Percentiles rank a stretch among this genome's conserved stretches.
phyloP scores from a whole-genome alignment of 257 asterid species.

The Solanum paucissectum region DNA sequence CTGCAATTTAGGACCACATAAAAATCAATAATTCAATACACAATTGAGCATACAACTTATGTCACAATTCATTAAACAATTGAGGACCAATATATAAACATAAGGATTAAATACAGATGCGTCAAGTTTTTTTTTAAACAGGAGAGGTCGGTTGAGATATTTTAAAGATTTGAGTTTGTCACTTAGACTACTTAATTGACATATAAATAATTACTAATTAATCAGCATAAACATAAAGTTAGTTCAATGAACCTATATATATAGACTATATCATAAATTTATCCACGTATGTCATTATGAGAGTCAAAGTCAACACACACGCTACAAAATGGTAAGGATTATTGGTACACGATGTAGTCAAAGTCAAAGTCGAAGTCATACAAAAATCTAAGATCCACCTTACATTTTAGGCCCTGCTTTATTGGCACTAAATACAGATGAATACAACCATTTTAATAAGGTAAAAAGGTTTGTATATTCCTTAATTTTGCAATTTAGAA shows the following conservation, averaged over 20 bases:
- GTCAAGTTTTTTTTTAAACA: neutral
- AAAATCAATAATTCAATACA: neutral
- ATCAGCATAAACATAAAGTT: neutral
- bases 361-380: neutral
- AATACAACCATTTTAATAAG: neutral
- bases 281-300: neutral
- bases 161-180: neutral
- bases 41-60: neutral
- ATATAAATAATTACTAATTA: neutral
- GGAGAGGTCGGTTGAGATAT: neutral
- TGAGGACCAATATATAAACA: neutral
- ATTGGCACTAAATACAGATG: neutral
- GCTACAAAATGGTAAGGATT: neutral
- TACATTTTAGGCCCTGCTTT: neutral
- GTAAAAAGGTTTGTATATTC: neutral
- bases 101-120: neutral
- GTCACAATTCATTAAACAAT: neutral
- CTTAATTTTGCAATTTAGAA: neutral
- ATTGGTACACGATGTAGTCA: neutral
- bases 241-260: neutral
- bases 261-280: neutral
- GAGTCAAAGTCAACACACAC: neutral
- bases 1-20: neutral
- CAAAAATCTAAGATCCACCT: neutral
- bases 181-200: neutral